These are phyloP conservation scores for Nelumbo lutea DNA, from an alignment of 164 flowering plant genomes.

Conservation along the genomic window DNA sequence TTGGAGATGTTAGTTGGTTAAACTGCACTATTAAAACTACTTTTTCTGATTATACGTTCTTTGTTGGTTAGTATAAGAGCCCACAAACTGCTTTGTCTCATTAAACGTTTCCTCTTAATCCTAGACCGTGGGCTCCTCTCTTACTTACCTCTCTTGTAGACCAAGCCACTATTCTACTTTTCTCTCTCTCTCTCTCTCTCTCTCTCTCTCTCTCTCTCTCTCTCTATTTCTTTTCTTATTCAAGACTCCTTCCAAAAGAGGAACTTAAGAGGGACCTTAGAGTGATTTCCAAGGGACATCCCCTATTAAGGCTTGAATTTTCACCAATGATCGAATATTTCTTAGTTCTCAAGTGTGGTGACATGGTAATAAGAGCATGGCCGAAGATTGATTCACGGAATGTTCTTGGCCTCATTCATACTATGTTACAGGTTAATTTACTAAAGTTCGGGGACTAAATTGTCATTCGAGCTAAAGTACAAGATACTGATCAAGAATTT, in stretches of 20 bases:
- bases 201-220: background rate
- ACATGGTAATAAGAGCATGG: too few relatives aligned
- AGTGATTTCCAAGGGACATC: slow-evolving; percentile 16
- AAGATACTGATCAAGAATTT: too few relatives aligned
- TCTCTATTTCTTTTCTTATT: slow-evolving; percentile 20
- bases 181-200: background rate
- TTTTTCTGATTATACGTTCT: slow-evolving; percentile 13
- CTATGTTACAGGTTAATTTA: too few relatives aligned
- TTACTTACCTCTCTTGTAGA: slow-evolving; percentile 37
- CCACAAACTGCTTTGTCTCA: slow-evolving; percentile 8
- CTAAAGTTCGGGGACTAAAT: too few relatives aligned
- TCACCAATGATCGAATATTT: background rate
- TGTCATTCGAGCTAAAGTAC: too few relatives aligned
- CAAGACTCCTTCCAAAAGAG: slow-evolving; percentile 25
- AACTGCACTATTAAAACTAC: slow-evolving; percentile 23
- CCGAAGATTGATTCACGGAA: too few relatives aligned
- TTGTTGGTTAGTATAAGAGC: slow-evolving; percentile 12
- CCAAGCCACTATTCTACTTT: slow-evolving; percentile 20
- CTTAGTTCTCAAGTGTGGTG: slow-evolving; percentile 16
- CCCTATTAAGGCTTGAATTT: background rate
- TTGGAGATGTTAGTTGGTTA: slow-evolving; percentile 20
- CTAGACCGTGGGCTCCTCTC: slow-evolving; percentile 13
- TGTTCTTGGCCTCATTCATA: too few relatives aligned
- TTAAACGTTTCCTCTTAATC: background rate
- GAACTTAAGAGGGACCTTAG: background rate